A percentile compares a stretch with the other conserved stretches of the same genome.
Conservation (phyloP, 1,284 basidiomycete species). For the Microbotryum violaceum region DNA sequence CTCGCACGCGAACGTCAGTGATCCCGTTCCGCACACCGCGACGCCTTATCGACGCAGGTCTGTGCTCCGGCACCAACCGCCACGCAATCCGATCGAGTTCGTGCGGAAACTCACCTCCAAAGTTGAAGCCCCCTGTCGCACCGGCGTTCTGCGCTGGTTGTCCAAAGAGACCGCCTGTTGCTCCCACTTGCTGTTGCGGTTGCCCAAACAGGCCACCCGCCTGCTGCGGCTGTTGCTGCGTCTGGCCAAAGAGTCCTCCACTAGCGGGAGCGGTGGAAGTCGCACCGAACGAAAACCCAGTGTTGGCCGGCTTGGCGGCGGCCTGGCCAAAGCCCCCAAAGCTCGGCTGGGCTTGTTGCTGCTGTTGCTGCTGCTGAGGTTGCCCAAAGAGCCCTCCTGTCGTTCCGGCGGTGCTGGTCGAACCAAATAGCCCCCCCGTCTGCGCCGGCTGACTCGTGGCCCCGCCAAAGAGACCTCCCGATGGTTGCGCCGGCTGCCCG, state of each 20-base stretch:
- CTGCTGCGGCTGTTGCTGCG: conserved; percentile 31
- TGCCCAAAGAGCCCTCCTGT: conserved; percentile 24
- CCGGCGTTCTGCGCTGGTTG: conserved; percentile 9
- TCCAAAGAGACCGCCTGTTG: conserved; percentile 34
- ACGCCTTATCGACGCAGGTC: neutral
- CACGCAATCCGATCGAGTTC: neutral
- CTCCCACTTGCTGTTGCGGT: conserved; percentile 33
- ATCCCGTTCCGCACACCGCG: too few species aligned
- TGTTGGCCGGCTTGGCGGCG: conserved; percentile 35
- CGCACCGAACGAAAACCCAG: conserved; percentile 30
- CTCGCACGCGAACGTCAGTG: too few species aligned
- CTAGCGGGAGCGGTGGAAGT: conserved; percentile 18
- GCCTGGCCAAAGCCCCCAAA: conserved; percentile 13
- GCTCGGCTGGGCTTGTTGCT: neutral
- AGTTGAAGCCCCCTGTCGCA: conserved; percentile 3
- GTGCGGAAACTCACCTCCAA: conserved; percentile 7
- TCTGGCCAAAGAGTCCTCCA: conserved; percentile 23
- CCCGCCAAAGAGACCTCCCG: neutral
- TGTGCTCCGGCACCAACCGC: neutral
- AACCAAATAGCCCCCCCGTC: conserved; percentile 17
- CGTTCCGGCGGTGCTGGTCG: conserved; percentile 11
- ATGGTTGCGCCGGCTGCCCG: conserved; percentile 37
- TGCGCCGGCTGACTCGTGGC: conserved; percentile 22
- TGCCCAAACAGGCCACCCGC: conserved; percentile 39
- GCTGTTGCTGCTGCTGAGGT: conserved; percentile 31